Evolutionary conservation across 805 yeast genomes (phyloP), one percentile per base, ranked within the genome.

Genomic region (Starmerella khaoyaiensis): DNA sequence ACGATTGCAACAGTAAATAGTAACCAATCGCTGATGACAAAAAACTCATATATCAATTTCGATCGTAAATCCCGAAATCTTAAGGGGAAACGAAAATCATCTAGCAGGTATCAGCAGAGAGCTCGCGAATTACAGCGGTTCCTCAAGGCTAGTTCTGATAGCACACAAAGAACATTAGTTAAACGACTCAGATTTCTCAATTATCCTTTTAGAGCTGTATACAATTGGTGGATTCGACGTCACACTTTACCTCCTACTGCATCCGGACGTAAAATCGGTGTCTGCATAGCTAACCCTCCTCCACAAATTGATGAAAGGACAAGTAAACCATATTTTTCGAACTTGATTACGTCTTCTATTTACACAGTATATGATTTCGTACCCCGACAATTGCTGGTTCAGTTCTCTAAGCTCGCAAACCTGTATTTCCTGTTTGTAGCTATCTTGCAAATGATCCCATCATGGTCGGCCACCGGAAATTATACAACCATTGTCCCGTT

Each of bases 401-500:
- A 90, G 58, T 87, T 90, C 53, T 82, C 94, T 18, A 87, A 83
- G 54, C 52, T 90, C 31, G 98, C 98, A 21, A 90, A 90, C 55
- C 66, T 86, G 44, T 87, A 90, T 57, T 90, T 90, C 59, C 61
- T 90, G 69, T 66, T 75, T 3, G 90, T 90, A 14, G 86, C 97
- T 2, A 79, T 90, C 44, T 64, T 90, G 64, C 98, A 90, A 56
- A 76, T 87, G 86, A 77, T 90, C 33, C 97, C 98, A 0, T 73
- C 84, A 2, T 90, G 95, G 96, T 82, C 95, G 1, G 83, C 98
- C 5, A 90, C 98, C 0, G 98, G 97, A 42, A 79, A 84, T 10
- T 83, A 74, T 54, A 90, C 97, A 3, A 90, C 98, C 2, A 87
- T 90, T 49, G 68, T 86, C 28, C 97, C 98, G 2, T 64, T 90